Percentiles rank a stretch among this genome's conserved stretches.
These are phyloP conservation scores for Coniochaeta sp. DNA, from an alignment of 2,329 filamentous ascomycete genomes.

Conservation along the genomic window DNA sequence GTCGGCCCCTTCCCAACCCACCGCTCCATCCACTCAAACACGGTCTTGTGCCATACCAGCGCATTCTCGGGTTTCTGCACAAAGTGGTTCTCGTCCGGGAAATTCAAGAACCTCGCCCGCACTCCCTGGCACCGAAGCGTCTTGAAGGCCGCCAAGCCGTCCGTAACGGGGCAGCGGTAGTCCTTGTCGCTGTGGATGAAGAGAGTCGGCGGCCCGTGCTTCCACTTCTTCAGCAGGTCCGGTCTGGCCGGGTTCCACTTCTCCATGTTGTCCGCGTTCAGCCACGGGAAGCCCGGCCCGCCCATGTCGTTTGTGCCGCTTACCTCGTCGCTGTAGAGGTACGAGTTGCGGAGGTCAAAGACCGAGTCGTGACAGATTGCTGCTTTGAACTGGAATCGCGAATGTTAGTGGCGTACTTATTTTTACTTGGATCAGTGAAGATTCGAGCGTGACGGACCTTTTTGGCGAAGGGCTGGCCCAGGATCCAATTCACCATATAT, in stretches of 20 bases:
- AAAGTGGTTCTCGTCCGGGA: conserved; percentile 68
- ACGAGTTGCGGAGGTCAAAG: conserved; percentile 22
- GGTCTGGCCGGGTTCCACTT: conserved; percentile 41
- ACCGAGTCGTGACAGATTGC: conserved; percentile 46
- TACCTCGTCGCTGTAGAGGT: conserved; percentile 16
- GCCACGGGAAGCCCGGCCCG: conserved; percentile 24
- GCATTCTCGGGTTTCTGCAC: conserved; percentile 63
- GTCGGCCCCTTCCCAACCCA: conserved; percentile 13
- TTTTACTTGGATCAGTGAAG: too few species aligned
- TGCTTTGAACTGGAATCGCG: conserved; percentile 37
- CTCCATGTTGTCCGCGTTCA: conserved; percentile 35
- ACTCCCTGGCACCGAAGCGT: conserved; percentile 61
- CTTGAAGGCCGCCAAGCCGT: conserved; percentile 64
- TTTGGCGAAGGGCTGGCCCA: conserved; percentile 43
- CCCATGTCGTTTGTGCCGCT: conserved; percentile 7
- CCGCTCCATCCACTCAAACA: conserved; percentile 60
- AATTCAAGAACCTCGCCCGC: conserved; percentile 62
- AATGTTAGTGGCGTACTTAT: neutral
- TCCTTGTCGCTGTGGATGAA: conserved; percentile 67
- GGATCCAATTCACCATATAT: conserved; percentile 54
- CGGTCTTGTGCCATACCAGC: conserved; percentile 60
- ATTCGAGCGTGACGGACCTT: conserved; percentile 19
- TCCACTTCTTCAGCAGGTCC: conserved; percentile 49
- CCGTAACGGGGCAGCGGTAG: conserved; percentile 42
- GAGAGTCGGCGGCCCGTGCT: conserved; percentile 52